phyloP scores from a whole-genome alignment of 2,329 filamentous ascomycete genomes.

The Iodosphaeria phyllophila region DNA sequence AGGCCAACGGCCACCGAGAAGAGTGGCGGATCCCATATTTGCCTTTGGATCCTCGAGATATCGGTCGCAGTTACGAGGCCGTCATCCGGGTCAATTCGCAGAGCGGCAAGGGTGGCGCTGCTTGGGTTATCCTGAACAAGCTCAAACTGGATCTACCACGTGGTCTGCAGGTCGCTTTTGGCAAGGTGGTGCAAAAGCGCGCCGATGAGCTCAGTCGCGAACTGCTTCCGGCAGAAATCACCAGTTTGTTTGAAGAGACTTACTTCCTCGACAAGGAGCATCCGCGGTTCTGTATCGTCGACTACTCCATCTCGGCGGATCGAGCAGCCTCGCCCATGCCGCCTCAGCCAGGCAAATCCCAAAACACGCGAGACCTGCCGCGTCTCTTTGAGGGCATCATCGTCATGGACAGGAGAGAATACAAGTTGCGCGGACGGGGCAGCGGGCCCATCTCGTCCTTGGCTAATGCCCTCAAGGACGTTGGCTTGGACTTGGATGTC shows the following conservation, averaged over 20 bases:
- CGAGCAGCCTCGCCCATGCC: conserved; percentile 59
- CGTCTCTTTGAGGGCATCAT: conserved; percentile 75
- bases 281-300: conserved; percentile 69
- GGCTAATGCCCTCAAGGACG: conserved; percentile 56
- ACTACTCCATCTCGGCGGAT: conserved; percentile 82
- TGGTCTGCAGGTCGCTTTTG: conserved; percentile 81
- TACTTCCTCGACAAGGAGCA: conserved; percentile 76
- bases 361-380: conserved; percentile 59
- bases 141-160: conserved; percentile 85
- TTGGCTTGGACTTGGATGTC: conserved; percentile 80
- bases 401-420: conserved; percentile 63
- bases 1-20: conserved; percentile 40
- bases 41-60: conserved; percentile 80
- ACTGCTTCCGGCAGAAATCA: conserved; percentile 68
- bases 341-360: conserved; percentile 47
- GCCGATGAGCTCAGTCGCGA: conserved; percentile 72
- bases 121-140: conserved; percentile 82
- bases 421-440: conserved; percentile 60
- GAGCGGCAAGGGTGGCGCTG: conserved; percentile 82
- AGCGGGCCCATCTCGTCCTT: conserved; percentile 84
- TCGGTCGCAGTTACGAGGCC: conserved; percentile 92
- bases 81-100: conserved; percentile 97
- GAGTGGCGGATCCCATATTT: conserved; percentile 81
- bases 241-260: conserved; percentile 67
- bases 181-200: conserved; percentile 63